phyloP scores from a whole-genome alignment of 805 yeast species.

The Yarrowia sp. region DNA sequence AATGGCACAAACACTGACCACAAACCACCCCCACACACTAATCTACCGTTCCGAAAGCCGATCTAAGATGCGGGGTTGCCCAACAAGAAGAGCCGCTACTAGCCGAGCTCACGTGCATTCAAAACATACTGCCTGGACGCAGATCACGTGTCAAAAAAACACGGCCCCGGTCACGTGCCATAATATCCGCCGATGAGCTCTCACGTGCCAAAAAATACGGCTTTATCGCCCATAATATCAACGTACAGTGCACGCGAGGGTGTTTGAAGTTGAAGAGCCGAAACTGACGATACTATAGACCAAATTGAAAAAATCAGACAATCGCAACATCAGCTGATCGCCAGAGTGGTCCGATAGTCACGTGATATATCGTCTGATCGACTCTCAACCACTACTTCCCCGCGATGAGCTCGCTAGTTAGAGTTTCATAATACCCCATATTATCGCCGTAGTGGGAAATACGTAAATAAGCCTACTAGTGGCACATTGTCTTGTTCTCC shows the following conservation, averaged over 20 bases:
- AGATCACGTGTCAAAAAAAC: not conserved
- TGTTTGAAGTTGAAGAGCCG: too few relatives aligned
- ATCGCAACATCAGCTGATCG: not conserved
- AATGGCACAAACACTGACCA: too few relatives aligned
- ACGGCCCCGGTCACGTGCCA: not conserved
- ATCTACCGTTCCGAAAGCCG: not conserved
- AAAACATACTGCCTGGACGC: not conserved
- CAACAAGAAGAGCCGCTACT: not conserved
- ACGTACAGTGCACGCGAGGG: too few relatives aligned
- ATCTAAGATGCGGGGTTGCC: constrained; percentile 8
- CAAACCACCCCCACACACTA: too few relatives aligned
- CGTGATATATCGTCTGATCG: not conserved
- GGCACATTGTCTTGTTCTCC: too few relatives aligned
- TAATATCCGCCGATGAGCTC: not conserved
- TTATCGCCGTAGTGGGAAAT: not conserved
- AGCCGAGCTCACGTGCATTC: constrained; percentile 10
- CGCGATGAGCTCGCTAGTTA: not conserved
- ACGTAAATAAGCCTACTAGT: constrained; percentile 3
- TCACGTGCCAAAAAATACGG: too few relatives aligned
- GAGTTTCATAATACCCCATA: constrained; percentile 14
- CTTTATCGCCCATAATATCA: not conserved
- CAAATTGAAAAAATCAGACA: too few relatives aligned
- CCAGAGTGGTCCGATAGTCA: too few relatives aligned
- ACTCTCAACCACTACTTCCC: not conserved
- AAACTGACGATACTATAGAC: too few relatives aligned